Evolutionary conservation across 495 filamentous ascomycete genomes (phyloP).

Genomic region (Annulohypoxylon moriforme): DNA sequence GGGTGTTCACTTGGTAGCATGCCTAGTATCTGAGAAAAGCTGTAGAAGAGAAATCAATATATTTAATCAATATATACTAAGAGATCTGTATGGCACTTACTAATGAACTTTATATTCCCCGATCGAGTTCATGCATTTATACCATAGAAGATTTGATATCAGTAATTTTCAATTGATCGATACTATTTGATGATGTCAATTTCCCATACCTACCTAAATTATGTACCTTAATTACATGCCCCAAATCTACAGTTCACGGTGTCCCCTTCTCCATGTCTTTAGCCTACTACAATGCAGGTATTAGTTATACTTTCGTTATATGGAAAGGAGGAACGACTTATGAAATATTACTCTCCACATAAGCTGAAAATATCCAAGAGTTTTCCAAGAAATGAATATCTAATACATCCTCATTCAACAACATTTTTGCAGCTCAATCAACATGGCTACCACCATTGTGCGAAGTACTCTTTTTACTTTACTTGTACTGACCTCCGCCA

Average conservation of each 20-base stretch:
- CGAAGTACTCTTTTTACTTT: conserved; percentile 17
- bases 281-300: background rate
- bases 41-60: background rate
- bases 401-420: background rate
- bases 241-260: background rate
- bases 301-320: background rate
- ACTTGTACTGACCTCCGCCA: conserved; percentile 22
- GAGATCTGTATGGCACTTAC: too few relatives aligned
- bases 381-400: background rate
- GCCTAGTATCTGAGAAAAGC: background rate
- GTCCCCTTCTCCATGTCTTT: background rate
- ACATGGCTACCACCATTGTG: conserved; percentile 4
- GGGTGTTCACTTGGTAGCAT: too few relatives aligned
- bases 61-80: background rate
- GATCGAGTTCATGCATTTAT: too few relatives aligned
- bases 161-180: background rate
- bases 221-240: background rate
- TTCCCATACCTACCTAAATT: too few relatives aligned
- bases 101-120: too few relatives aligned
- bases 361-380: background rate
- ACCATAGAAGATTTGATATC: too few relatives aligned
- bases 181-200: background rate
- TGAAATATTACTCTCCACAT: background rate
- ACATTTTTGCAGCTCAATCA: background rate
- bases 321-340: background rate